Base-by-base conservation (phyloP, 148 eudicot species). In the Nepenthes mirabilis region DNA sequence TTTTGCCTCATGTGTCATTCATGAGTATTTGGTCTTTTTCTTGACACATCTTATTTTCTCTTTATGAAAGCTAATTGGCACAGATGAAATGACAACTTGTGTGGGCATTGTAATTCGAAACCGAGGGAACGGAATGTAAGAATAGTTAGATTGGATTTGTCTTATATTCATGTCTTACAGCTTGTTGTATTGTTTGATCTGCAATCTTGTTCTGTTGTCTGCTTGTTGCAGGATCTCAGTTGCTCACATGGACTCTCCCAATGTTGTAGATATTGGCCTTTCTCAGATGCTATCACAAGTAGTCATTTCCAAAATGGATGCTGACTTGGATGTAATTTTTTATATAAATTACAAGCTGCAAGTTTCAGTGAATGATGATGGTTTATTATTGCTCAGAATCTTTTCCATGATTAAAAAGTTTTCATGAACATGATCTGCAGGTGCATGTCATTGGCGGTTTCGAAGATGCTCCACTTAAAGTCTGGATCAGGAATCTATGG, bases 61-160 rank as follows among this genome's bases (percentile, higher is more conserved):
- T 40, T 40, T 8, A 53, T 45, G 34, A 72, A 72, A 93, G 96
- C 68, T 88, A 23, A 82, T 77, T 63, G 99, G 99, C 64, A 93
- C 91, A 8, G 96, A 88, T 55, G 96, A 93, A 79, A 95, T 95
- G 66, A 93, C 99, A 48, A 93, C 99, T 36, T 93, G 99, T 73
- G 89, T 93, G 70, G 96, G 96, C 65, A 47, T 93, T 64, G 84
- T 83, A 66, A 76, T 93, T 61, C 83, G 91, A 57, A 88, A 88
- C 72, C 82, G 87, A 56, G 66, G 65, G 62, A 86, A 60, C 81
- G 91, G 99, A 78, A 74, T 84, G 98, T 93, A 80, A 62, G 85
- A 35, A 37, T 45, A 36, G 64, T 32, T 40, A 34, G 11, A 34
- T 48, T 35, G 36, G 33, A 55, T 36, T 14, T 43, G 2, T 59